Evolutionary conservation across 1,284 basidiomycete genomes (phyloP).

Genomic region (Microbotryum lychnidis-dioicae): DNA sequence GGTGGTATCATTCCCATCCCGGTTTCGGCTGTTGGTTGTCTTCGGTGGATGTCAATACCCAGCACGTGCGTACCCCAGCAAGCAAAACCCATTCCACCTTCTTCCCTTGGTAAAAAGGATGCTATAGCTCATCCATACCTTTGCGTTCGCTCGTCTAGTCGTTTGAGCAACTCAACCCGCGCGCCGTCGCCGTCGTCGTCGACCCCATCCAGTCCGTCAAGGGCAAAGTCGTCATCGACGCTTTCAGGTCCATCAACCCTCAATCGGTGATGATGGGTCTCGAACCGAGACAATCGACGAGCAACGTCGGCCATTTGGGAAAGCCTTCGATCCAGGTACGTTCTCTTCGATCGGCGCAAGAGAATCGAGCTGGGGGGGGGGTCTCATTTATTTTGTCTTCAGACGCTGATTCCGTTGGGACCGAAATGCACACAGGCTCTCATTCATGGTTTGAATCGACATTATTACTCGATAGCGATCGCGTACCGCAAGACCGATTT

Average conservation of each 20-base stretch:
- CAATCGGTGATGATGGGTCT: slow-evolving; percentile 72
- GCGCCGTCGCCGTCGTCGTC: slow-evolving; percentile 94
- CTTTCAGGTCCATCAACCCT: slow-evolving; percentile 91
- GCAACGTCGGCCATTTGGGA: slow-evolving; percentile 97
- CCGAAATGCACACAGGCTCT: slow-evolving; percentile 28
- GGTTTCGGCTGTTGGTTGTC: slow-evolving; percentile 99
- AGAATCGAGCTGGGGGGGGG: no score
- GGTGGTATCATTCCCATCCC: slow-evolving; percentile 99
- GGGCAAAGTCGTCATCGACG: slow-evolving; percentile 85
- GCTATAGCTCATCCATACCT: not conserved
- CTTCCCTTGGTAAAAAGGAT: no score
- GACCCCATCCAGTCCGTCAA: slow-evolving; percentile 99
- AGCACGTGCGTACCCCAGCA: slow-evolving; percentile 57
- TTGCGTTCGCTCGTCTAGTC: slow-evolving; percentile 51
- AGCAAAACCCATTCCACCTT: slow-evolving; percentile 7
- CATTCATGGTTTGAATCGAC: slow-evolving; percentile 79
- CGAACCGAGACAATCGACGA: slow-evolving; percentile 94
- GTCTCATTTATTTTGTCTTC: not conserved
- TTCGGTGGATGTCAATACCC: slow-evolving; percentile 98
- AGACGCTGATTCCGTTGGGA: no score
- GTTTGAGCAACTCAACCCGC: slow-evolving; percentile 89
- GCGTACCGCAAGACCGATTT: slow-evolving; percentile 95
- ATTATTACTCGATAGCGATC: slow-evolving; percentile 94
- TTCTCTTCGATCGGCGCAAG: not conserved
- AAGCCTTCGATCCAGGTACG: slow-evolving; percentile 88